These are phyloP conservation scores for Ustilago tritici DNA, from an alignment of 1,284 basidiomycete species.

Conservation along the genomic window DNA sequence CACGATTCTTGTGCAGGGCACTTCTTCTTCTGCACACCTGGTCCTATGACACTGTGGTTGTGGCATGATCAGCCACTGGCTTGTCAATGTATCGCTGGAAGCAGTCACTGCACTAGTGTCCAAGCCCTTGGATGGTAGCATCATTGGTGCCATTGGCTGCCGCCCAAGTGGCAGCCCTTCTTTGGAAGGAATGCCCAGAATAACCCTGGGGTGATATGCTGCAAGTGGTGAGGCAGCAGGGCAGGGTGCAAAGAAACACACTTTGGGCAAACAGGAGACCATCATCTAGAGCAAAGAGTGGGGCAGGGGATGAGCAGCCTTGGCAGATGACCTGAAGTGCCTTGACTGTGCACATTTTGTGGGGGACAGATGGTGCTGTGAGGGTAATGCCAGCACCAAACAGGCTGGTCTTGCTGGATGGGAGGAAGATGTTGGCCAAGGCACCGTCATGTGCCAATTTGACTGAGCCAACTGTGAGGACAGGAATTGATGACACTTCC, in stretches of 20 bases:
- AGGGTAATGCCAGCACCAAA: background rate
- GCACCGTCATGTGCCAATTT: background rate
- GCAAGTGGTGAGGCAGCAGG: background rate
- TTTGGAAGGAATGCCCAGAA: background rate
- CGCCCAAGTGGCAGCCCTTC: no score
- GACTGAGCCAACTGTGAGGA: background rate
- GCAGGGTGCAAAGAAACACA: background rate
- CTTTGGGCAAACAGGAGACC: background rate
- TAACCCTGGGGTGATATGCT: background rate
- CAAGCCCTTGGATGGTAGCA: background rate
- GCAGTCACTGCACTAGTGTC: background rate
- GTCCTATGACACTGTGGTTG: no score
- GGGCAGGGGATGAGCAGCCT: background rate
- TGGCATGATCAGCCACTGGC: background rate
- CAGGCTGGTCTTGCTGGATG: background rate
- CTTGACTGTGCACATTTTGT: background rate
- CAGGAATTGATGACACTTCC: background rate
- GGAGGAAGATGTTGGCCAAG: background rate
- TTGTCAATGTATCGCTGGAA: background rate
- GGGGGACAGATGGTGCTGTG: background rate
- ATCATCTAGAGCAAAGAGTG: background rate
- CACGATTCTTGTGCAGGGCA: no score
- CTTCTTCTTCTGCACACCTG: no score
- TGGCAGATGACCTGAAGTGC: background rate
- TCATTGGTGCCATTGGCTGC: background rate